phyloP scores from a whole-genome alignment of 2,329 filamentous ascomycete genomes.

The Pyricularia grisea region DNA sequence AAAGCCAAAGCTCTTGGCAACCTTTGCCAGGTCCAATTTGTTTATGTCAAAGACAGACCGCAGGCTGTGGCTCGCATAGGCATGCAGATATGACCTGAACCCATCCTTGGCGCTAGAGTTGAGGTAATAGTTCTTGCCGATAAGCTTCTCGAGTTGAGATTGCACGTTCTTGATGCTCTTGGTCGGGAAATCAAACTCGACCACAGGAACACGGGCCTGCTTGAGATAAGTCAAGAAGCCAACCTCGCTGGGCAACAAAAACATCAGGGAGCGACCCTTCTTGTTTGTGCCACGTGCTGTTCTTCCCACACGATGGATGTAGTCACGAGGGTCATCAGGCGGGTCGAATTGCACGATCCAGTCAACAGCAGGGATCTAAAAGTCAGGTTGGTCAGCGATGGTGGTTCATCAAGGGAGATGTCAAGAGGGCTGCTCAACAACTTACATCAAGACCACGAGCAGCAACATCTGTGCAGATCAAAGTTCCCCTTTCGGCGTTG shows the following conservation, averaged over 20 bases:
- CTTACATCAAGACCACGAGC: slow-evolving; percentile 81
- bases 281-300: slow-evolving; percentile 78
- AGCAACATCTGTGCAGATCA: slow-evolving; percentile 96
- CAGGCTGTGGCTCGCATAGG: slow-evolving; percentile 80
- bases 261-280: slow-evolving; percentile 84
- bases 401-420: not conserved
- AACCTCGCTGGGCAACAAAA: slow-evolving; percentile 84
- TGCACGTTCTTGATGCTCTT: slow-evolving; percentile 90
- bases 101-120: slow-evolving; percentile 76
- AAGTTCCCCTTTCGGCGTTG: slow-evolving; percentile 66
- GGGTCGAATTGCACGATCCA: slow-evolving; percentile 97
- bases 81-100: slow-evolving; percentile 86
- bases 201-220: slow-evolving; percentile 82
- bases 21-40: slow-evolving; percentile 73
- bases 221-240: slow-evolving; percentile 89
- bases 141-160: slow-evolving; percentile 87
- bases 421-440: slow-evolving; percentile 7
- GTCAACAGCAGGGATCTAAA: slow-evolving; percentile 79
- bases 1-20: slow-evolving; percentile 80
- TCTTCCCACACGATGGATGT: slow-evolving; percentile 93
- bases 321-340: slow-evolving; percentile 80
- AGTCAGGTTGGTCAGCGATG: not conserved
- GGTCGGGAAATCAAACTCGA: slow-evolving; percentile 90
- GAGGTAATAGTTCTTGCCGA: slow-evolving; percentile 92
- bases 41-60: slow-evolving; percentile 78